Evolutionary conservation across 306 rosid species (phyloP), one percentile per base, ranked within the genome.

Genomic region (Citrullus mucosospermus): DNA sequence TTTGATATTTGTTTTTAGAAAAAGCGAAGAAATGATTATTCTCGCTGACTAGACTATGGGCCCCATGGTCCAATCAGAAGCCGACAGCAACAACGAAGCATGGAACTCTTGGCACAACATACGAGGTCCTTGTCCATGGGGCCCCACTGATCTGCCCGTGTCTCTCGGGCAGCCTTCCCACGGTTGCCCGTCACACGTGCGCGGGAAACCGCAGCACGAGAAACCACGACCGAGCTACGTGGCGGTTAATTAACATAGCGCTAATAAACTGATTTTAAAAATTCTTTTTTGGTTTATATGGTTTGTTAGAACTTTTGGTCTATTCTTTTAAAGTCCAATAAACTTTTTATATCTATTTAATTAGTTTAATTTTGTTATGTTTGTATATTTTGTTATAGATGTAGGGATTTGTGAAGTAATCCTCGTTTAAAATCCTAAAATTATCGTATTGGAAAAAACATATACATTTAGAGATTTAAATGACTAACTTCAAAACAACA

Each of bases 31-130:
- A 76, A 28, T 61, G 22, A 14, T 59, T 18, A 71, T 86, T 80
- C 91, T 91, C 68, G 89, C 79, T 89, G 96, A 93, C 88, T 77
- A 55, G 84, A 91, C 83, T 1, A 6, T 84, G 89, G 96, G 68
- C 91, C 97, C 38, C 89, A 5, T 15, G 17, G 60, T 50, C 77
- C 77, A 72, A 57, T 73, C 39, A 65, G 36, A 84, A 83, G 65
- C 18, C 58, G 88, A 89, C 92, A 86, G 80, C 72, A 59, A 82
- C 46, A 22, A 59, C 14, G 89, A 86, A 69, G 61, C 85, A 82
- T 56, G 83, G 83, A 78, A 89, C 82, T 80, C 85, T 86, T 90
- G 90, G 93, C 88, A 18, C 78, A 17, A 66, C 58, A 57, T 39
- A 66, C 81, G 9, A 77, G 70, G 87, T 90, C 92, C 46, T 80